Evolutionary conservation across 2,329 filamentous ascomycete genomes (phyloP).

Genomic region (Coleophoma cylindrospora): DNA sequence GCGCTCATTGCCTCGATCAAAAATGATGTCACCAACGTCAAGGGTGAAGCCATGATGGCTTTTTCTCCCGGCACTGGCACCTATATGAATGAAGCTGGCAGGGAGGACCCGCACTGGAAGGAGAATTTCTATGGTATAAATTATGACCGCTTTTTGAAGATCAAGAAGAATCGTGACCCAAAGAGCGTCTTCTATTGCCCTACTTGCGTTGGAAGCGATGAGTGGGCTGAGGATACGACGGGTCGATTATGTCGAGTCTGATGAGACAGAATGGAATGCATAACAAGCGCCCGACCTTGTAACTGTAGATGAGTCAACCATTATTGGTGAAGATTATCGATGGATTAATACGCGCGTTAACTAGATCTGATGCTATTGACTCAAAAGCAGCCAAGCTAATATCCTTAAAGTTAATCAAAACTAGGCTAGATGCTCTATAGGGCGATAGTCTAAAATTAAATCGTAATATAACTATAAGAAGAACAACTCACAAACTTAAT

Average conservation of each 20-base stretch:
- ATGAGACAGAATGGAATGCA: too few relatives aligned
- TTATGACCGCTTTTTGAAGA: conserved; percentile 23
- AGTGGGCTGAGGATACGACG: conserved; percentile 11
- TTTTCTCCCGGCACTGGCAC: conserved; percentile 34
- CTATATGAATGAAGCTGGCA: conserved; percentile 38
- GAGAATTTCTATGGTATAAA: conserved; percentile 30
- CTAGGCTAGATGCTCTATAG: too few relatives aligned
- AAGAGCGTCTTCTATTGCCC: conserved; percentile 29
- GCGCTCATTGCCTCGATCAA: conserved; percentile 3
- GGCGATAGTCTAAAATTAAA: too few relatives aligned
- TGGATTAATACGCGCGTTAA: too few relatives aligned
- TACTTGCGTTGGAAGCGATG: conserved; percentile 33
- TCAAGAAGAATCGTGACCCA: conserved; percentile 31
- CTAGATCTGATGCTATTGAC: too few relatives aligned
- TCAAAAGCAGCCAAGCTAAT: too few relatives aligned
- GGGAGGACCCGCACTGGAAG: conserved; percentile 27
- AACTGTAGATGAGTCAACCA: too few relatives aligned
- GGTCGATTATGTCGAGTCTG: conserved; percentile 2
- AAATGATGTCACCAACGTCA: conserved; percentile 24
- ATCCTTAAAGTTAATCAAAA: too few relatives aligned
- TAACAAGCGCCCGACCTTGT: too few relatives aligned
- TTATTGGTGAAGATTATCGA: too few relatives aligned
- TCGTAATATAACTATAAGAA: too few relatives aligned
- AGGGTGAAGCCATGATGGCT: conserved; percentile 25
- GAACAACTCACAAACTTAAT: too few relatives aligned